Evolutionary conservation across 768 basidiomycete species (phyloP), one percentile per base, ranked within the genome.

Genomic region (Boletus bicolor): DNA sequence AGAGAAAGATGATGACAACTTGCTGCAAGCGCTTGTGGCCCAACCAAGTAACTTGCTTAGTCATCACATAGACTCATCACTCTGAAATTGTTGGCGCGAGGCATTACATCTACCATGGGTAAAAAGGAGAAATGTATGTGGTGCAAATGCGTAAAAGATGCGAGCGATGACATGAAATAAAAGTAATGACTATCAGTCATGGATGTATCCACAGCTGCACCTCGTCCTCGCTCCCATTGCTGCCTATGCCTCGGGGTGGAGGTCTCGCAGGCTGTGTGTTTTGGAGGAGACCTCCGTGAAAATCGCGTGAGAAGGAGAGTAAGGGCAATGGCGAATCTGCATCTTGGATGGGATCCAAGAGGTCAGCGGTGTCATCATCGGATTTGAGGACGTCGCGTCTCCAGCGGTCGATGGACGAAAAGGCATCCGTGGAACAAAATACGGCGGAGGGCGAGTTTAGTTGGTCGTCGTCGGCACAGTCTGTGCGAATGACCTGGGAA

Each of bases 391-490:
- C 54, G 44, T 58, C 49, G 37, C 43, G 62, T 52, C 65, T 66
- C 65, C 65, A 66, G 19, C 44, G 59, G 47, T 66, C 63, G 35
- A 66, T 67, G 6, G 58, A 64, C 43, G 36, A 51, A 32, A 59
- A 66, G 21, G 64, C 60, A 45, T 72, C 64, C 21, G 59, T 51
- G 7, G 57, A 57, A 28, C 38, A 64, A 32, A 59, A 63, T 9
- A 65, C 60, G 26, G 63, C 58, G 5, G 59, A 60, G 41, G 61
- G 58, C 35, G 56, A 60, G 51, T 53, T 66, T 53, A 76, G 68
- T 39, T 76, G 64, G 49, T 75, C 79, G 58, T 80, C 79, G n/a
- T 58, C 50, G 1, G 28, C 17, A n/a, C 35, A 42, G 11, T 58
- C 43, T 47, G 44, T 44, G 17, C 28, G 24, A 3, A 51, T 38